Evolutionary conservation across 805 yeast genomes (phyloP).

Genomic region (Lachancea sp.): DNA sequence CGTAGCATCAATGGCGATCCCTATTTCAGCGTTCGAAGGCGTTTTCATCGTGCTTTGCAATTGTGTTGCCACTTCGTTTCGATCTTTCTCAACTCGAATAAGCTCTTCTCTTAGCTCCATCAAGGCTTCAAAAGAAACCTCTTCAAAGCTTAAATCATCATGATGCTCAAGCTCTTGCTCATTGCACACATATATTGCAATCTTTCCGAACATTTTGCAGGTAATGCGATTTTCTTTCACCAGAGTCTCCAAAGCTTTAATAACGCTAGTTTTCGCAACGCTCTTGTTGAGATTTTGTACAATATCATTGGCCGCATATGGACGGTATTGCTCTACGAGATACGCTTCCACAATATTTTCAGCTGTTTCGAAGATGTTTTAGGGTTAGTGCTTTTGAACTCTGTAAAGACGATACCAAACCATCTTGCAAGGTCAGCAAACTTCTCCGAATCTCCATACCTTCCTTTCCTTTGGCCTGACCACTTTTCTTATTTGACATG

Average conservation of each 20-base stretch:
- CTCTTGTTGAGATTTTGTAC: constrained; percentile 40
- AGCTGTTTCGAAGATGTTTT: constrained; percentile 14
- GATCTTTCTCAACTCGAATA: constrained; percentile 20
- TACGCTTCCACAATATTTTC: constrained; percentile 35
- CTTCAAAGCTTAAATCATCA: constrained; percentile 7
- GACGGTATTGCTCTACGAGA: constrained; percentile 40
- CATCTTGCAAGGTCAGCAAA: background rate
- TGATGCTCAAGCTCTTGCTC: constrained; percentile 22
- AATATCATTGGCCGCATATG: constrained; percentile 44
- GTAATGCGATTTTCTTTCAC: constrained; percentile 31
- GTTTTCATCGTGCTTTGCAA: constrained; percentile 12
- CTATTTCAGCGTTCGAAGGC: constrained; percentile 16
- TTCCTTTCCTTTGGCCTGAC: constrained; percentile 19
- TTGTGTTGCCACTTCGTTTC: constrained; percentile 6
- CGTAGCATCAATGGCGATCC: constrained; percentile 6
- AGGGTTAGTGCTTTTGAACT: background rate
- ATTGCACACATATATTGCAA: constrained; percentile 38
- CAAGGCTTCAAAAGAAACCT: constrained; percentile 16
- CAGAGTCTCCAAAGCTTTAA: constrained; percentile 35
- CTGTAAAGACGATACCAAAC: background rate
- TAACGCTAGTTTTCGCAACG: constrained; percentile 32
- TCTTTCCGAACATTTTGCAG: constrained; percentile 40
- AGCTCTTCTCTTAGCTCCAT: constrained; percentile 21
- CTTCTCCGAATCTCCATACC: constrained; percentile 6
- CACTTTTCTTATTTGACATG: constrained; percentile 14